Conservation (phyloP, 164 flowering plant genomes). For the grape (Vitis vinifera) region DNA sequence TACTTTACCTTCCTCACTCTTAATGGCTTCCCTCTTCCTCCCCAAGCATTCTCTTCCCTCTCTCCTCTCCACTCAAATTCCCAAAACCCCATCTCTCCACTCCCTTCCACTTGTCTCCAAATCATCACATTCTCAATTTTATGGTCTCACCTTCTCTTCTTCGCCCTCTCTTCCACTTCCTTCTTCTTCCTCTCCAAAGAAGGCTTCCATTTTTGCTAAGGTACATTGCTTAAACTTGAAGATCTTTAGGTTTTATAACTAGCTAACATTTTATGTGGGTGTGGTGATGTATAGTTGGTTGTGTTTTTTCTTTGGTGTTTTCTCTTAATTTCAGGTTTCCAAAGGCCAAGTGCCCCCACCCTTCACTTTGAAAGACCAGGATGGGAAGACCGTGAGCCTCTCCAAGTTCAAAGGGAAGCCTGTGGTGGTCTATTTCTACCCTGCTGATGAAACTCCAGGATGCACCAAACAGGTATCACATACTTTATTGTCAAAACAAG, state of each 20-base stretch:
- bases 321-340: constrained; percentile 41
- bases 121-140: constrained; percentile 65
- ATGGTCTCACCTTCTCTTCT: constrained; percentile 54
- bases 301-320: background rate
- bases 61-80: constrained; percentile 33
- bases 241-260: background rate
- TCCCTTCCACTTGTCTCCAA: constrained; percentile 32
- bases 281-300: background rate
- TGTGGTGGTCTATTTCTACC: constrained; percentile 90
- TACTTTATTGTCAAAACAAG: no score
- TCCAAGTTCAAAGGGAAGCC: constrained; percentile 93
- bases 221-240: constrained; percentile 34
- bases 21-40: constrained; percentile 60
- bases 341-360: constrained; percentile 71
- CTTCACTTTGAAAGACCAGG: constrained; percentile 90
- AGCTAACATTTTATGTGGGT: no score
- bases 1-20: background rate
- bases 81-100: constrained; percentile 32
- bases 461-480: constrained; percentile 86
- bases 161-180: constrained; percentile 32
- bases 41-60: constrained; percentile 43
- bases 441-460: constrained; percentile 97
- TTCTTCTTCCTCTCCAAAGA: constrained; percentile 29
- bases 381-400: constrained; percentile 72
- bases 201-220: constrained; percentile 55